Conservation (phyloP, 148 eudicot species). For the Simmondsia chinensis region DNA sequence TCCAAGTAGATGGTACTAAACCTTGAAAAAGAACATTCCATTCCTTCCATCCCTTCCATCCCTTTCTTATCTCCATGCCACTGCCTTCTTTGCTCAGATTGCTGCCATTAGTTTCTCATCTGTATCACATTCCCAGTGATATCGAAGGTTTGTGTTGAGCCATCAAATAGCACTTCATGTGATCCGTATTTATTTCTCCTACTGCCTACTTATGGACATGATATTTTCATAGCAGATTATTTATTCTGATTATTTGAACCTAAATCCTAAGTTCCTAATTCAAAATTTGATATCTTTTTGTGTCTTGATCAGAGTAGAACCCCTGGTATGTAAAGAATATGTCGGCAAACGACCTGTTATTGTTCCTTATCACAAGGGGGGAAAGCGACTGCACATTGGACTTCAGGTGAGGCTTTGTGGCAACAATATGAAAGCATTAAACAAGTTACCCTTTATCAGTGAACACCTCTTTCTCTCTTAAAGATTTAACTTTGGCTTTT, state of each 20-base stretch:
- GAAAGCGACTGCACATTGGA: conserved; percentile 86
- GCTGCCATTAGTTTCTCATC: no score
- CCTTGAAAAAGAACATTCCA: no score
- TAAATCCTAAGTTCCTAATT: not conserved
- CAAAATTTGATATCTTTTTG: conserved; percentile 6
- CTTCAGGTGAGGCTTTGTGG: conserved; percentile 43
- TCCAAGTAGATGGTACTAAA: no score
- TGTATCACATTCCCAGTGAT: no score
- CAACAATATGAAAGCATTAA: not conserved
- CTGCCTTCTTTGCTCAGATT: no score
- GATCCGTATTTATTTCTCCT: no score
- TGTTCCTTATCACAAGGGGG: conserved; percentile 92
- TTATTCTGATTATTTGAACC: not conserved
- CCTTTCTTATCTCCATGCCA: no score
- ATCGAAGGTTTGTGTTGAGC: no score
- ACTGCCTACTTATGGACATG: not conserved
- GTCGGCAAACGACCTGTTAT: conserved; percentile 69
- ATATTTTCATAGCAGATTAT: not conserved
- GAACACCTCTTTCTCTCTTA: not conserved
- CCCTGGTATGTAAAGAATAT: conserved; percentile 81
- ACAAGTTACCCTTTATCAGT: not conserved
- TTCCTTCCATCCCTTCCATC: no score
- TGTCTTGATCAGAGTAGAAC: conserved; percentile 64
- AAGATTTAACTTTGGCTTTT: conserved; percentile 10
- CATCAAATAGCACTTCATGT: no score